These are phyloP conservation scores for Beauveria asiatica DNA, from an alignment of 2,329 filamentous ascomycete genomes.

Conservation along the genomic window DNA sequence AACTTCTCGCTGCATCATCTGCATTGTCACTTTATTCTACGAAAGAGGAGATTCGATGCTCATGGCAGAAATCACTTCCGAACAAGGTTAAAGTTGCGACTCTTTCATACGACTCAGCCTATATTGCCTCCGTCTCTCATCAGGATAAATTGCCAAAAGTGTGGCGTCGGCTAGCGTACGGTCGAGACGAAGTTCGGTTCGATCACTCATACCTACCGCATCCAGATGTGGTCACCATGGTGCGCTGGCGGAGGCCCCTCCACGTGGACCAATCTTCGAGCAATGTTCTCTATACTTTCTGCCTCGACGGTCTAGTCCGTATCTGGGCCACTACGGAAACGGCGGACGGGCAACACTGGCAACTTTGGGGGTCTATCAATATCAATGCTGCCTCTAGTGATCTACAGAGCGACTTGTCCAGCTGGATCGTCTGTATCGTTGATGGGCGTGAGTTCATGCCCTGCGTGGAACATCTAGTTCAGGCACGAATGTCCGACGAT, in stretches of 20 bases:
- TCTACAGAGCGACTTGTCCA: conserved; percentile 15
- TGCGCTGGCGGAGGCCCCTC: conserved; percentile 78
- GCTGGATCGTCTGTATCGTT: conserved; percentile 60
- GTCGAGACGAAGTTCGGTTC: conserved; percentile 73
- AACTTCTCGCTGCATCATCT: conserved; percentile 70
- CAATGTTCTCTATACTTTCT: conserved; percentile 85
- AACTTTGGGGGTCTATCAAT: conserved; percentile 75
- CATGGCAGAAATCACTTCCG: conserved; percentile 70
- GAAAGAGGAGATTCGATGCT: conserved; percentile 38
- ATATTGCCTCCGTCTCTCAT: conserved; percentile 72
- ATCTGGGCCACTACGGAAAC: conserved; percentile 76
- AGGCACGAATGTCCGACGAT: conserved; percentile 44
- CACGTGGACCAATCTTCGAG: conserved; percentile 71
- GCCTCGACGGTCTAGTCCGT: conserved; percentile 68
- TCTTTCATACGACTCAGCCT: conserved; percentile 78
- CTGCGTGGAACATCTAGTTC: conserved; percentile 68
- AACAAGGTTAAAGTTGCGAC: conserved; percentile 64
- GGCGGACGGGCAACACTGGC: conserved; percentile 61
- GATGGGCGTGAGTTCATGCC: conserved; percentile 71
- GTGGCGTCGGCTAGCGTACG: conserved; percentile 82
- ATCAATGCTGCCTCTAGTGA: conserved; percentile 60
- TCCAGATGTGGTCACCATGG: conserved; percentile 65
- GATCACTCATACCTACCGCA: conserved; percentile 89
- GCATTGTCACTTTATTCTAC: conserved; percentile 61
- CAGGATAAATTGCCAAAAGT: conserved; percentile 84